Conservation (phyloP, 305 asterid genomes). For the Nicotiana rustica region DNA sequence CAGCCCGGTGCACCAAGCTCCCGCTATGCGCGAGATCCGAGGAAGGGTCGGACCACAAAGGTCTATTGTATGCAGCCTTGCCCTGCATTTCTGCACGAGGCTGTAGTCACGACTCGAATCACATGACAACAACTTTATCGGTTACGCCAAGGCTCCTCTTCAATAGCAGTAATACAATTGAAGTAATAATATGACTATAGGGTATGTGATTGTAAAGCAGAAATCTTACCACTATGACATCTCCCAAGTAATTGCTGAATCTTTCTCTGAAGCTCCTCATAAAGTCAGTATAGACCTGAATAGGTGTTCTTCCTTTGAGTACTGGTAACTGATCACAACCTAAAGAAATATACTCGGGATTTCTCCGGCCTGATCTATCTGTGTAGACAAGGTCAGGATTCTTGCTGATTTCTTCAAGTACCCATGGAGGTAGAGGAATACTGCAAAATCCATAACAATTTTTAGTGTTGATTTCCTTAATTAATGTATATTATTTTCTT, state of each 20-base stretch:
- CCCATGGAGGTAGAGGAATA: slow-evolving; percentile 95
- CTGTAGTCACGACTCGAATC: too few species aligned
- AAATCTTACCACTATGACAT: slow-evolving; percentile 66
- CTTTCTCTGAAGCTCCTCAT: slow-evolving; percentile 81
- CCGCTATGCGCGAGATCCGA: rapidly evolving
- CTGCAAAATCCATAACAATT: slow-evolving; percentile 48
- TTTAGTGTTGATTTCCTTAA: not conserved
- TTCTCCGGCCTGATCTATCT: slow-evolving; percentile 84
- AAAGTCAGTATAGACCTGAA: slow-evolving; percentile 84
- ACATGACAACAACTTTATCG: too few species aligned
- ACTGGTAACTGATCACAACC: slow-evolving; percentile 83
- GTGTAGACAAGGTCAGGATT: slow-evolving; percentile 87
- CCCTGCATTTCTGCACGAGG: too few species aligned
- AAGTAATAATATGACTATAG: not conserved
- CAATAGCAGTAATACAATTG: not conserved
- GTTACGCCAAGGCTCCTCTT: too few species aligned
- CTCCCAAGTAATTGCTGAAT: slow-evolving; percentile 70
- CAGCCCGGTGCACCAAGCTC: too few species aligned
- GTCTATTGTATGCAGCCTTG: too few species aligned
- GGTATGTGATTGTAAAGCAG: not conserved
- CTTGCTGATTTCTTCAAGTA: slow-evolving; percentile 85
- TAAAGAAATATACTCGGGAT: slow-evolving; percentile 87
- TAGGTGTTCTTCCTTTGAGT: slow-evolving; percentile 88
- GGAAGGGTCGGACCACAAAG: too few species aligned
- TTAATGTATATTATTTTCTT: too few species aligned